Conservation (phyloP, 352 stramenopile species). For the Globisporangium irregulare region DNA sequence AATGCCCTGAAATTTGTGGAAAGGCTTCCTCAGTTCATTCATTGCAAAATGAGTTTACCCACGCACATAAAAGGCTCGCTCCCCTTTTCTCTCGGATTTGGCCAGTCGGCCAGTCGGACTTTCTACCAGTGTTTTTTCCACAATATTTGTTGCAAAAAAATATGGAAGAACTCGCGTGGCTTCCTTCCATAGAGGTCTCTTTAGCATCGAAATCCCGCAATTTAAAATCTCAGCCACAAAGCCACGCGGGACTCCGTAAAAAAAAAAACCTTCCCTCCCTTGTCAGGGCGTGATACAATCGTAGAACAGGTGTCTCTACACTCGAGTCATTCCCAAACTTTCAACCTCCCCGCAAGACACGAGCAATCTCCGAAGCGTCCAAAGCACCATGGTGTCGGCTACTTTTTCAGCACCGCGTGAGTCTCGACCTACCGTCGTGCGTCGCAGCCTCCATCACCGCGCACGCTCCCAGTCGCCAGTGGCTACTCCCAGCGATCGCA, state of each 20-base stretch:
- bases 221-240: no score
- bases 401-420: background rate
- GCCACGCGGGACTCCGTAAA: background rate
- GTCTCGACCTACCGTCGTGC: background rate
- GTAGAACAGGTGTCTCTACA: background rate
- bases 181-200: no score
- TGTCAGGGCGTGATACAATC: background rate
- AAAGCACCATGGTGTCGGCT: background rate
- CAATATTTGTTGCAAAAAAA: background rate
- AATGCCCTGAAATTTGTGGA: no score
- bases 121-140: no score
- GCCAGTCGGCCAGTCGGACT: no score
- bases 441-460: background rate
- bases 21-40: no score
- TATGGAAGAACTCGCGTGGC: background rate
- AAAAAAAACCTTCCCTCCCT: background rate
- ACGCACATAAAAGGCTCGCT: no score
- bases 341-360: background rate
- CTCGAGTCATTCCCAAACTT: background rate
- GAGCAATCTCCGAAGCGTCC: background rate
- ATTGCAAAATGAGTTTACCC: no score
- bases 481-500: background rate
- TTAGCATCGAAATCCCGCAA: no score
- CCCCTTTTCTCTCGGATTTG: no score
- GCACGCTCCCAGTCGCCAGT: background rate